Conservation (phyloP, 2,329 filamentous ascomycete species). For the Penicillium rolfsii region DNA sequence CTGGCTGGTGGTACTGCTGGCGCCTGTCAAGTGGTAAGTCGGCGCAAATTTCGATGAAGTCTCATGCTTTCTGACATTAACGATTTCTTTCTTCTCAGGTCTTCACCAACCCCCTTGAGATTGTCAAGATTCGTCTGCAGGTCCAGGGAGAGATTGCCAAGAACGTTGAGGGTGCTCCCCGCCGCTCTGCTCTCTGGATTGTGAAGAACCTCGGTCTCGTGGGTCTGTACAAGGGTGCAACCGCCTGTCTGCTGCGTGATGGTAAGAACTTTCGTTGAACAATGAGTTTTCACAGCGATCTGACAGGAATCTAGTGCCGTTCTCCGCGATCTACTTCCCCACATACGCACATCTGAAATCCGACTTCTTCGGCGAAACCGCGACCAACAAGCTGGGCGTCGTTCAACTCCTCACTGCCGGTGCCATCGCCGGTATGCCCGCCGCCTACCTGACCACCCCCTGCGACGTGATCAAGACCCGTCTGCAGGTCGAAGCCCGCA, state of each 20-base stretch:
- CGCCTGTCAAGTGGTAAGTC: slow-evolving; percentile 88
- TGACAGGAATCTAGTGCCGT: slow-evolving; percentile 66
- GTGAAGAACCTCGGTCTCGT: slow-evolving; percentile 91
- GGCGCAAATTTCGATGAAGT: background rate
- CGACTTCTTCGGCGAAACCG: slow-evolving; percentile 89
- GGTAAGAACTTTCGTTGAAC: slow-evolving; percentile 40
- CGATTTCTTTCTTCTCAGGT: slow-evolving; percentile 57
- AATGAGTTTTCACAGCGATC: slow-evolving; percentile 4
- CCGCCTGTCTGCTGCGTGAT: slow-evolving; percentile 90
- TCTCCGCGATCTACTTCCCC: slow-evolving; percentile 98
- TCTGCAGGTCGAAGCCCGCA: slow-evolving; percentile 94
- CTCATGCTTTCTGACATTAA: slow-evolving; percentile 10
- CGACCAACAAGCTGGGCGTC: slow-evolving; percentile 84
- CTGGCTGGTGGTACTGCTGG: slow-evolving; percentile 87
- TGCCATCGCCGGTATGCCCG: slow-evolving; percentile 90
- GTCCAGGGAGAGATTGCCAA: slow-evolving; percentile 96
- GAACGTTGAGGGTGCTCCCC: slow-evolving; percentile 76
- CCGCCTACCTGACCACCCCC: slow-evolving; percentile 92
- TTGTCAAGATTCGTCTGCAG: slow-evolving; percentile 98
- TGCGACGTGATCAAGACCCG: slow-evolving; percentile 99
- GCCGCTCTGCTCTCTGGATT: slow-evolving; percentile 96
- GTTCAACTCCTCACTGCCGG: slow-evolving; percentile 90
- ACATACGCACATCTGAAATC: slow-evolving; percentile 93
- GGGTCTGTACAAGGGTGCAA: slow-evolving; percentile 95
- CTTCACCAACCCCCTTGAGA: slow-evolving; percentile 97